Conservation (phyloP, 371 early-diverging fungal species). For the Chytridium lagenaria region DNA sequence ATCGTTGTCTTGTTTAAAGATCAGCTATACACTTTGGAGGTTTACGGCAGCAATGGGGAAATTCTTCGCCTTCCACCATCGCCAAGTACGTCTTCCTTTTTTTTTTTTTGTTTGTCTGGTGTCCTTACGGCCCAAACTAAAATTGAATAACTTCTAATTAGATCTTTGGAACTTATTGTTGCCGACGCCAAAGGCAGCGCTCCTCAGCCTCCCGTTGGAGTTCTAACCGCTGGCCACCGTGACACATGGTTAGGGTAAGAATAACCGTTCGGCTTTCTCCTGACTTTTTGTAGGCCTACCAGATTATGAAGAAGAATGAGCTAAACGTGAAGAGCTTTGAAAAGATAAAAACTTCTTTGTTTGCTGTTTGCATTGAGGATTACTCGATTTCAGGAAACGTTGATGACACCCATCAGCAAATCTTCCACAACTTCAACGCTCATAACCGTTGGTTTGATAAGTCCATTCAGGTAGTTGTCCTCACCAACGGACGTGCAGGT, state of each 20-base stretch:
- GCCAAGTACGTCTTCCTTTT: not conserved
- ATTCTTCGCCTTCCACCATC: not conserved
- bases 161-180: slow-evolving; percentile 69
- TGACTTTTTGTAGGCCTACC: slow-evolving; percentile 25
- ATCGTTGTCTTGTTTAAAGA: slow-evolving; percentile 82
- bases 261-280: not conserved
- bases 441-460: slow-evolving; percentile 94
- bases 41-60: slow-evolving; percentile 59
- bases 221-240: slow-evolving; percentile 84
- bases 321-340: slow-evolving; percentile 41
- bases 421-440: slow-evolving; percentile 70
- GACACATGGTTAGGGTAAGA: slow-evolving; percentile 79
- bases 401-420: slow-evolving; percentile 58
- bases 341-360: slow-evolving; percentile 60
- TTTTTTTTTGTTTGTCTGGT: not conserved
- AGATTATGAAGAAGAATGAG: slow-evolving; percentile 31
- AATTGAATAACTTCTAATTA: slow-evolving; percentile 29
- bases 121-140: too few species aligned
- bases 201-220: slow-evolving; percentile 68
- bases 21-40: slow-evolving; percentile 81
- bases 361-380: slow-evolving; percentile 82
- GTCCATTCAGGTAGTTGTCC: slow-evolving; percentile 67
- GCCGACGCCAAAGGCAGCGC: slow-evolving; percentile 59
- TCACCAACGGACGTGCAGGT: slow-evolving; percentile 74
- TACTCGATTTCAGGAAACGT: slow-evolving; percentile 26